A percentile compares a stretch with the other conserved stretches of the same genome.
Evolutionary conservation across 108 stramenopile species (phyloP).

Genomic region (Seminavis robusta): DNA sequence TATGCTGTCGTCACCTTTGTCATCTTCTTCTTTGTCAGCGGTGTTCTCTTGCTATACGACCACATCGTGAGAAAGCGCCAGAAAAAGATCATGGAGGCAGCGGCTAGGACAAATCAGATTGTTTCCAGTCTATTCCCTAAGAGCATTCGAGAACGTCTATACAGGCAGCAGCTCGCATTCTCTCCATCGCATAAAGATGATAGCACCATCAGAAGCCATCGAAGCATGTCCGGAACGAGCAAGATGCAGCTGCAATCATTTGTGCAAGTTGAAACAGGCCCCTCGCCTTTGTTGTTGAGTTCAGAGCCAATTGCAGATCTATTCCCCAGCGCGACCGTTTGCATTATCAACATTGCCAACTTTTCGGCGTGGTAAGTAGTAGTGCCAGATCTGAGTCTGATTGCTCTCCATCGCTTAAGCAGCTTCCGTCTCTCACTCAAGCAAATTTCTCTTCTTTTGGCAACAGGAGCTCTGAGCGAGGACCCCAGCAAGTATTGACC

Average conservation of each 20-base stretch:
- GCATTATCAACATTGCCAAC: conserved; percentile 25
- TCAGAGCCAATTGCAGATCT: conserved; percentile 69
- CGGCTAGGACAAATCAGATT: conserved; percentile 8
- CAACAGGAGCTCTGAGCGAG: conserved; percentile 28
- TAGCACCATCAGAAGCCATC: no score
- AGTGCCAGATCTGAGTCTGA: no score
- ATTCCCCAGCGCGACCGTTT: conserved; percentile 45
- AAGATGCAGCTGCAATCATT: no score
- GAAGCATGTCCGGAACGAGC: no score
- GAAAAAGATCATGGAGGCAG: conserved; percentile 12
- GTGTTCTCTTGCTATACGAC: conserved; percentile 18
- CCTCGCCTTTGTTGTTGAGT: not conserved
- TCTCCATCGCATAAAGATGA: no score
- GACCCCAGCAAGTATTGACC: conserved; percentile 45
- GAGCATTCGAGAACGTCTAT: conserved; percentile 29
- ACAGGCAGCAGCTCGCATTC: not conserved
- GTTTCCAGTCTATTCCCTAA: conserved; percentile 30
- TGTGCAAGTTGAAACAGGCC: no score
- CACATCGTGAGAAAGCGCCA: conserved; percentile 16
- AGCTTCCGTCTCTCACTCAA: no score
- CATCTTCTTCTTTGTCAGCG: conserved; percentile 7
- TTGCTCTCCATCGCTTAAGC: no score
- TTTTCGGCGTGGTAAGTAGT: conserved; percentile 52
- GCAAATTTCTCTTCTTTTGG: no score
- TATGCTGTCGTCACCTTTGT: conserved; percentile 1